A percentile compares a stretch with the other conserved stretches of the same genome.
These are phyloP conservation scores for Debaryomyces prosopidis DNA, from an alignment of 805 yeast genomes.

Conservation along the genomic window DNA sequence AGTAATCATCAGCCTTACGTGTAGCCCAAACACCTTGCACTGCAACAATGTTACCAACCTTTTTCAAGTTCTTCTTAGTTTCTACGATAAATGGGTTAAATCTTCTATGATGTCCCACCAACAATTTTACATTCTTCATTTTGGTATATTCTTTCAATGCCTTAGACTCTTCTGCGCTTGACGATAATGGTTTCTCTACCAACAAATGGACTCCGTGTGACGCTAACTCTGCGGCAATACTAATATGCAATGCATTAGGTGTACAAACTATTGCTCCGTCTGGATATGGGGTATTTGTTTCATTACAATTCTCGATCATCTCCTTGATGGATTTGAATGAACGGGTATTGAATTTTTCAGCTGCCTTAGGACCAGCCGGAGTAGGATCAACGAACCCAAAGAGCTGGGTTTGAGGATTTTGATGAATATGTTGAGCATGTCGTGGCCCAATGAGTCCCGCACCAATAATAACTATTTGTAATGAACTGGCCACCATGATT, in stretches of 20 bases:
- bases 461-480: slow-evolving; percentile 28
- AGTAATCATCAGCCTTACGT: slow-evolving; percentile 36
- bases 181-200: slow-evolving; percentile 39
- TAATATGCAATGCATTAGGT: slow-evolving; percentile 40
- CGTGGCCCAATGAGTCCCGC: slow-evolving; percentile 44
- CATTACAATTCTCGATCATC: slow-evolving; percentile 22
- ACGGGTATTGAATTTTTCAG: slow-evolving; percentile 20
- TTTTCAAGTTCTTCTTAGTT: slow-evolving; percentile 27
- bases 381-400: slow-evolving; percentile 36
- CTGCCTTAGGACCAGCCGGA: slow-evolving; percentile 26
- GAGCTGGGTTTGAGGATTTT: slow-evolving; percentile 23
- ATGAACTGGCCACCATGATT: neutral
- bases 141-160: slow-evolving; percentile 25
- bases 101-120: slow-evolving; percentile 43
- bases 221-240: slow-evolving; percentile 31
- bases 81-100: slow-evolving; percentile 40
- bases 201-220: slow-evolving; percentile 32
- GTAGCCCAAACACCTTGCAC: slow-evolving; percentile 42
- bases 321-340: slow-evolving; percentile 23
- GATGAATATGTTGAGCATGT: slow-evolving; percentile 34
- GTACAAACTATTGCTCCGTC: slow-evolving; percentile 42
- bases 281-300: slow-evolving; percentile 19
- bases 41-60: slow-evolving; percentile 34
- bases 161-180: slow-evolving; percentile 29
- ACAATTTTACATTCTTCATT: slow-evolving; percentile 23